Evolutionary conservation across 768 basidiomycete species (phyloP), one percentile per base, ranked within the genome.

Genomic region (Pleurotus tuoliensis): DNA sequence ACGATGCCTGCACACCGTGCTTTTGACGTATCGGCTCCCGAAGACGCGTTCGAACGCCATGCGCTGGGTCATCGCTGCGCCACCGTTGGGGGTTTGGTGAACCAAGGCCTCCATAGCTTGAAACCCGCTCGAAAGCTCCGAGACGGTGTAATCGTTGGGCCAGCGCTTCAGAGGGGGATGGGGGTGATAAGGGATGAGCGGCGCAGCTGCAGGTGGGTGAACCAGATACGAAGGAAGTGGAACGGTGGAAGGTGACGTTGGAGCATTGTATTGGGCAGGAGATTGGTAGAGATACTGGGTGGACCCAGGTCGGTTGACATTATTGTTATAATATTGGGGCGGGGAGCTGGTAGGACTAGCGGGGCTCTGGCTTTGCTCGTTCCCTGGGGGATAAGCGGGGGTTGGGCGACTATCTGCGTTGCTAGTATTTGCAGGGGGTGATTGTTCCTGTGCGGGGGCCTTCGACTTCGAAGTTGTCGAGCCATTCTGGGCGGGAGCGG

Each of bases 71-170:
- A 82, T 73, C 6, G 67, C 62, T 3, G 46, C 54, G 6, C 44
- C 46, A 11, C 54, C 54, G 30, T 56, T 56, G 4, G 74, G 69
- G 8, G 72, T 69, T 30, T 72, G 71, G 0, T 71, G 67, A 30
- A 67, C 73, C 60, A 69, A 77, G 41, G 56, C 64, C 65, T 78
- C 78, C 76, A 79, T 77, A 8, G 34, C 58, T 25, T 57, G 76
- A 66, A 89, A 87, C 1, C 87, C 87, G 1, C 68, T 64, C 1
- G 84, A 78, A 56, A 88, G 74, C 65, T 88, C 86, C 49, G 76
- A 77, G 18, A 89, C 87, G 7, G 82, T 83, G 66, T 86, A 87
- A 69, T 88, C 87, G 63, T 88, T 87, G 37, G 87, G 87, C 87
- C 87, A 89, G 12, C 85, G 81, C 64, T 87, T 88, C 25, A 86